phyloP scores from a whole-genome alignment of 208 protist species.

The Polymyxa betae region DNA sequence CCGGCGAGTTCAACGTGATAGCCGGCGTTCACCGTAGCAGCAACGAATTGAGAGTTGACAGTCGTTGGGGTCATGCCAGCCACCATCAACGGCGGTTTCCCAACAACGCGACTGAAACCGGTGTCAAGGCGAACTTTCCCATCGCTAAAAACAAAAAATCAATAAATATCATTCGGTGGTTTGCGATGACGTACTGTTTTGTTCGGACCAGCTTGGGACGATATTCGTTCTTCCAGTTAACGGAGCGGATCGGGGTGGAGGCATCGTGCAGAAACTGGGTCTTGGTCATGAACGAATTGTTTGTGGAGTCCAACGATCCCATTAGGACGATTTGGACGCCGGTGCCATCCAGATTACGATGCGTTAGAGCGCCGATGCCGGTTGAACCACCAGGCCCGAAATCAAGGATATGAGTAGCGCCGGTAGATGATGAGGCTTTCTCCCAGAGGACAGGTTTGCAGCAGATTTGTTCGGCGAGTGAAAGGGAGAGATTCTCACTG shows the following conservation, averaged over 20 bases:
- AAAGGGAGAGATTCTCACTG: neutral
- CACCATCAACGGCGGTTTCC: constrained; percentile 77
- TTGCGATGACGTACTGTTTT: neutral
- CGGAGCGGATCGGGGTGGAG: neutral
- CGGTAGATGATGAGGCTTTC: neutral
- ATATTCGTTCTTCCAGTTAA: neutral
- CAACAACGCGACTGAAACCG: constrained; percentile 61
- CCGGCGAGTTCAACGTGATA: constrained; percentile 76
- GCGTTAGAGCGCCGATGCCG: constrained; percentile 62
- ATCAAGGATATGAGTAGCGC: constrained; percentile 74
- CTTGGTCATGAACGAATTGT: neutral
- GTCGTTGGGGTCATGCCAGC: constrained; percentile 79
- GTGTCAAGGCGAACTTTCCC: neutral
- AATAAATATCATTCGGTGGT: neutral
- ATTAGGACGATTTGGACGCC: neutral
- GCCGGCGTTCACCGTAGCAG: constrained; percentile 73
- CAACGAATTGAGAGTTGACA: constrained; percentile 58
- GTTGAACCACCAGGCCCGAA: constrained; percentile 75
- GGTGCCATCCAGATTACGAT: neutral
- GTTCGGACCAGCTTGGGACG: neutral
- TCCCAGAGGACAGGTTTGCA: neutral
- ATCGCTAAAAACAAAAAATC: neutral
- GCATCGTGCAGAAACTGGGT: neutral
- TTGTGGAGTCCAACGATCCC: neutral
- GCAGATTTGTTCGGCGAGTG: neutral